Conservation (phyloP, 495 filamentous ascomycete genomes). For the Aspergillus nanangensis region DNA sequence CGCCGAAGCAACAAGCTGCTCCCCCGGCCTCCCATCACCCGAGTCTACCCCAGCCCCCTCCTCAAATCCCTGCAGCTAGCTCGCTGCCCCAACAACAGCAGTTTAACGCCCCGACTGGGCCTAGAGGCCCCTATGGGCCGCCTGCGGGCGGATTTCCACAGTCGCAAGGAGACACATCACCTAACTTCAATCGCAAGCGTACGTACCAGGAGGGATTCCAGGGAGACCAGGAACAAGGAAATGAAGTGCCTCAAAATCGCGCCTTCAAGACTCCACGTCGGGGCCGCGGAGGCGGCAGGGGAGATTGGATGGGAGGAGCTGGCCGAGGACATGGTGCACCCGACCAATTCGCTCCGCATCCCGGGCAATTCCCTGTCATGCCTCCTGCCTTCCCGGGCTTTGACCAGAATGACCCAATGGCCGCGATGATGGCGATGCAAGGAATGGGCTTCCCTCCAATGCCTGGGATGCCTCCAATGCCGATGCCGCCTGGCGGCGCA, state of each 20-base stretch:
- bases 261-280: constrained; percentile 71
- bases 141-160: constrained; percentile 10
- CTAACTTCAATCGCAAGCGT: constrained; percentile 47
- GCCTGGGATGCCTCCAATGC: constrained; percentile 50
- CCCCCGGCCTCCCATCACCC: constrained; percentile 36
- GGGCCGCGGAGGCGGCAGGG: constrained; percentile 55
- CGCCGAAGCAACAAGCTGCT: constrained; percentile 48
- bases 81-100: constrained; percentile 19
- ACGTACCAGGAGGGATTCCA: constrained; percentile 55
- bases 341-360: constrained; percentile 26
- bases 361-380: constrained; percentile 44
- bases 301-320: constrained; percentile 40
- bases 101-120: constrained; percentile 34
- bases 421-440: constrained; percentile 67
- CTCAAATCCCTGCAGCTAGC: constrained; percentile 25
- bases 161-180: constrained; percentile 12
- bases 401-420: constrained; percentile 64
- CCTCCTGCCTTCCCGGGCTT: constrained; percentile 47
- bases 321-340: constrained; percentile 12
- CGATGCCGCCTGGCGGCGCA: constrained; percentile 28
- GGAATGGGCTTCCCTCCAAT: constrained; percentile 58
- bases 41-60: constrained; percentile 48
- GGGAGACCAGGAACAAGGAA: constrained; percentile 43
- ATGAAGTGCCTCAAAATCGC: constrained; percentile 46
- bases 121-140: constrained; percentile 18